Evolutionary conservation across 164 flowering plant species (phyloP).

Genomic region (Vitis rotundifolia): DNA sequence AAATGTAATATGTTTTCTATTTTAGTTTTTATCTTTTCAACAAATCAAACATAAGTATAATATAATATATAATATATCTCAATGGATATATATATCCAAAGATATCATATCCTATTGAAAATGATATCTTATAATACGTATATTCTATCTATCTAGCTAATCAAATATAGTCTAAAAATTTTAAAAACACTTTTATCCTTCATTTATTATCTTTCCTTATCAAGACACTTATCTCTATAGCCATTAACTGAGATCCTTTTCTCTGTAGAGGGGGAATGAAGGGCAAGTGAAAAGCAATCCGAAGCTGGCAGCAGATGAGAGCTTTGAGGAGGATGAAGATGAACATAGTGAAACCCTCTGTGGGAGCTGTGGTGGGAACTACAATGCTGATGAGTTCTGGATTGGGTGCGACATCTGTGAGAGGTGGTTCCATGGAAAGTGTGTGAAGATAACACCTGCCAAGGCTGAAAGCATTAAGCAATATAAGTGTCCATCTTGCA

Average conservation of each 20-base stretch:
- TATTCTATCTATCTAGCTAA: too few relatives aligned
- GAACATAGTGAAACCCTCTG: conserved; percentile 90
- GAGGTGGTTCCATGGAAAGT: conserved; percentile 90
- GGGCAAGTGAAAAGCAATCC: conserved; percentile 71
- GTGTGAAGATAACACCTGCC: conserved; percentile 95
- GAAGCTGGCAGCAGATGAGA: conserved; percentile 56
- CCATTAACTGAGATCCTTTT: conserved; percentile 8
- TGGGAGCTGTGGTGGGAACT: conserved; percentile 88
- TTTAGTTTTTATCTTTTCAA: too few relatives aligned
- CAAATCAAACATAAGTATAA: too few relatives aligned
- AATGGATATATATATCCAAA: too few relatives aligned
- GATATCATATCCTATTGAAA: too few relatives aligned
- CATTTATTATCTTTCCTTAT: background rate
- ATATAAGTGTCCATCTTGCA: conserved; percentile 94
- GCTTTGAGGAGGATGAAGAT: conserved; percentile 77
- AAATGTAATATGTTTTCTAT: too few relatives aligned
- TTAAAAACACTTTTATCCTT: background rate
- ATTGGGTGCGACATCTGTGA: conserved; percentile 90
- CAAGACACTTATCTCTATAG: background rate
- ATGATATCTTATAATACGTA: too few relatives aligned
- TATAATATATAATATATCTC: too few relatives aligned
- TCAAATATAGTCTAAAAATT: too few relatives aligned
- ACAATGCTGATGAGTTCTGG: conserved; percentile 87
- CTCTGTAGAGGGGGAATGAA: conserved; percentile 68
- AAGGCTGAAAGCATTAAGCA: conserved; percentile 92